Evolutionary conservation across 2,329 filamentous ascomycete genomes (phyloP), one percentile per base, ranked within the genome.

Genomic region (Rutstroemia sp.): DNA sequence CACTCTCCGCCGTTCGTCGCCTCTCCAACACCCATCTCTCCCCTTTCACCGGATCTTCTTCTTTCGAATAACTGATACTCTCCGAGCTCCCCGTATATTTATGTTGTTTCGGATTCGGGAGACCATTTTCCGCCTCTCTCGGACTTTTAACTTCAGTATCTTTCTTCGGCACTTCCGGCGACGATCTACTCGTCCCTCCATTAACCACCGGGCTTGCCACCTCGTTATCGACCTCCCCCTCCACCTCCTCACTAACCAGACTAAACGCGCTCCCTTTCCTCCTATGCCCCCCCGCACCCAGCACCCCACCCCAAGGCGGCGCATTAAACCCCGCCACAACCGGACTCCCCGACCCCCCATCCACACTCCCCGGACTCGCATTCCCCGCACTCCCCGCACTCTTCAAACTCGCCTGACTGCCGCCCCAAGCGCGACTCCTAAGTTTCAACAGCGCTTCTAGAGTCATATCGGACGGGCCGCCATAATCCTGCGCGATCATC

Each of bases 341-440:
- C 7, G 67, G 67, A 49, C 63, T 66, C 2, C 50, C 52, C 56
- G 64, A 67, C 21, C 65, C 65, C 45, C 56, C 54, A 34, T 40
- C 57, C 60, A 49, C 59, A 58, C 34, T 60, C 51, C 51, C 58
- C 64, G 25, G 51, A 36, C 45, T 51, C 12, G 46, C 53, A 25
- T 55, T 50, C 3, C 54, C 60, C 51, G 63, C 72, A 61, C 81
- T 87, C 9, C 53, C 60, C 48, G 59, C 71, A 61, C 80, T 87
- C 51, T 77, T 76, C 5, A 91, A 72, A 64, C 88, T 92, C 1
- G 79, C 83, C 65, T 89, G 87, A 57, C 89, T 94, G 4, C 88
- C 87, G 23, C 89, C 89, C 81, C 89, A 96, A 0, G 90, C 86
- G 50, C 81, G 84, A 10, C 82, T 85, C 3, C 91, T 82, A 44